Evolutionary conservation across 768 basidiomycete genomes (phyloP), one percentile per base, ranked within the genome.

Genomic region (Cystobasidium ongulense): DNA sequence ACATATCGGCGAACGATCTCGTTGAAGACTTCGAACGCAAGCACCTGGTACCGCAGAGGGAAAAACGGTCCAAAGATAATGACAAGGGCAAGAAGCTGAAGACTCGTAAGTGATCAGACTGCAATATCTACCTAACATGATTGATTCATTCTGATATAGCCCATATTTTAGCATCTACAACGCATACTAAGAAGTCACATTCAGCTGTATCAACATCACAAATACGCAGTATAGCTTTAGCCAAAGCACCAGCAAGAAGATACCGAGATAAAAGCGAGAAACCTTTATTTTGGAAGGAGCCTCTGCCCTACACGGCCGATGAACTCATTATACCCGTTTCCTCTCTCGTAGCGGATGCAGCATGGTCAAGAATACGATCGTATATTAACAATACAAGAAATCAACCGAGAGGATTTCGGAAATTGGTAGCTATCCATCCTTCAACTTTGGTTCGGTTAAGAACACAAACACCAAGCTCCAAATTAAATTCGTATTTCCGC

Each of bases 371-470:
- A 23, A 27, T 64, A 64, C 41, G 63, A 46, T 31, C 36, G 13
- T 27, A 36, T 27, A 36, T 36, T 10, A 41, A 39, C 33, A 46
- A 23, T 4, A 64, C 41, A 23, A 36, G 10, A 39, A 13, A 27
- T 31, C 23, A 31, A 7, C 63, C 41, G 7, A 15, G 39, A 46
- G 63, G 63, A 8, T 15, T 23, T 8, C 11, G 63, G 18, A 64
- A 39, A 23, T 10, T 59, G 31, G 33, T 59, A 15, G 54, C 25
- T 11, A 5, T 71, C 3, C 68, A 71, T 59, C 68, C 68, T 10
- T 53, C 68, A 10, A 71, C 50, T 36, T 38, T 71, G 4, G 68
- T 71, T 29, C 23, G 33, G 1, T 36, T 71, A 23, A 53, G 68
- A 21, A 54, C 33, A 8, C 50, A 59, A 41, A 54, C 54, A 38